phyloP scores from a whole-genome alignment of 1,139 yeast genomes.

The Yamadazyma buinensis region DNA sequence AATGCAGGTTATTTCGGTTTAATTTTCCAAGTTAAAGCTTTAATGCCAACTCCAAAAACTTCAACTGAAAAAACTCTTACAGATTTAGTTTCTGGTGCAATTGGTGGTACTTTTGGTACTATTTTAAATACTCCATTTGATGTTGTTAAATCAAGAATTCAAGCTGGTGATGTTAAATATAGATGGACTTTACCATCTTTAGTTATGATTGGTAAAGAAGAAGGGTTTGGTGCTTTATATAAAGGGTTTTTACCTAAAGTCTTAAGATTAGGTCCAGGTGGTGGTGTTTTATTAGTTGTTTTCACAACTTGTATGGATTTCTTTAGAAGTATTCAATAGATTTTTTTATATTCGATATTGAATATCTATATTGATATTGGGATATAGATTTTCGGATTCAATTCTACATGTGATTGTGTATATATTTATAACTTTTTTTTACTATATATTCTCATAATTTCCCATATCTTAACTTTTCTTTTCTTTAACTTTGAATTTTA shows the following conservation, averaged over 20 bases:
- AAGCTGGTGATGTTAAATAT: constrained; percentile 82
- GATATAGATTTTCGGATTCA: too few relatives aligned
- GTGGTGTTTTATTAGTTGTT: constrained; percentile 94
- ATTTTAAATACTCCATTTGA: constrained; percentile 93
- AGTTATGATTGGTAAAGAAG: constrained; percentile 75
- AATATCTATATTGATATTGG: not conserved
- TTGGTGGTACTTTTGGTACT: constrained; percentile 95
- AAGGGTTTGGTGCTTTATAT: constrained; percentile 83
- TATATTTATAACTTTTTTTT: too few relatives aligned
- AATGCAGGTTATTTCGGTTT: constrained; percentile 98
- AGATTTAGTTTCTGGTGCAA: constrained; percentile 77
- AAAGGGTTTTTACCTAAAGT: constrained; percentile 98
- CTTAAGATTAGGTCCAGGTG: constrained; percentile 97
- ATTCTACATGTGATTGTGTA: too few relatives aligned
- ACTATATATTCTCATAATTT: too few relatives aligned
- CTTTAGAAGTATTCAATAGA: constrained; percentile 51
- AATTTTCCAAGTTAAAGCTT: constrained; percentile 76
- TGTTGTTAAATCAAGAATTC: constrained; percentile 96
- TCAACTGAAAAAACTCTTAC: constrained; percentile 71
- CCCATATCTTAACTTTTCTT: too few relatives aligned
- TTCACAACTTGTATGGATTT: constrained; percentile 94
- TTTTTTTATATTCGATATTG: too few relatives aligned
- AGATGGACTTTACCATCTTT: constrained; percentile 90
- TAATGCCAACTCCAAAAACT: constrained; percentile 75
- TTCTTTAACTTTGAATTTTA: too few relatives aligned